Evolutionary conservation across 2,329 filamentous ascomycete species (phyloP).

Genomic region (Lecanosticta acicola): DNA sequence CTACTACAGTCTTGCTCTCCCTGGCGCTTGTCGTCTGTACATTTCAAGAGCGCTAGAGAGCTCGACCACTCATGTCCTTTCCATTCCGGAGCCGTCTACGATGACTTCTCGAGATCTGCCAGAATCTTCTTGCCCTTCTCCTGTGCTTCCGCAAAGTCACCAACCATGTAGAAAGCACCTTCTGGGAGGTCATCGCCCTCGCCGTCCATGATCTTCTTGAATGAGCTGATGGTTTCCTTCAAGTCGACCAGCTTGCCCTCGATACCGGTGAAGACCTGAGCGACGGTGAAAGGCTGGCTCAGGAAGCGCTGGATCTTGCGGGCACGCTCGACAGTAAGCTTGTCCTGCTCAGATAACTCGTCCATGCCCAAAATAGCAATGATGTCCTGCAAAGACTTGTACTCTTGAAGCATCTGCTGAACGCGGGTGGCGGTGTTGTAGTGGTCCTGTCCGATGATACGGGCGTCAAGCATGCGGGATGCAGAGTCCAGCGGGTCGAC

Average conservation of each 20-base stretch:
- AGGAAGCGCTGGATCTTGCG: constrained; percentile 99
- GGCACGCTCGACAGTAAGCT: constrained; percentile 99
- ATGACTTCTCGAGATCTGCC: constrained; percentile 68
- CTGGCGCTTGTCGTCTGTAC: constrained; percentile 26
- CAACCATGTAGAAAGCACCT: constrained; percentile 96
- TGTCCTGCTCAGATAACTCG: constrained; percentile 97
- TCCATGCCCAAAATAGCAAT: constrained; percentile 99
- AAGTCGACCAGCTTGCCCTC: constrained; percentile 96
- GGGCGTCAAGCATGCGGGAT: constrained; percentile 98
- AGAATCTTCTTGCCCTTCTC: constrained; percentile 99
- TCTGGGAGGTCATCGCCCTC: constrained; percentile 95
- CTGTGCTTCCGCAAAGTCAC: constrained; percentile 85
- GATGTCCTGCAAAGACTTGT: constrained; percentile 99
- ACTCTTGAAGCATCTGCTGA: constrained; percentile 99
- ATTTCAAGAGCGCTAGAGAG: constrained; percentile 21
- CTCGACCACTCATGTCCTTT: constrained; percentile 14
- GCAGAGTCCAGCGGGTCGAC: constrained; percentile 99
- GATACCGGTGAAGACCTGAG: constrained; percentile 82
- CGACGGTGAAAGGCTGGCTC: constrained; percentile 95
- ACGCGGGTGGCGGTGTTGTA: constrained; percentile 91
- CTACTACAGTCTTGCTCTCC: constrained; percentile 19
- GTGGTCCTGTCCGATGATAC: constrained; percentile 96
- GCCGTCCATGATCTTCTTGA: constrained; percentile 94
- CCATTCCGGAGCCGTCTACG: constrained; percentile 13
- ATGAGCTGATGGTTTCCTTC: constrained; percentile 95